These are phyloP conservation scores for Marasmius fiardii DNA, from an alignment of 1,284 basidiomycete species.

Conservation along the genomic window DNA sequence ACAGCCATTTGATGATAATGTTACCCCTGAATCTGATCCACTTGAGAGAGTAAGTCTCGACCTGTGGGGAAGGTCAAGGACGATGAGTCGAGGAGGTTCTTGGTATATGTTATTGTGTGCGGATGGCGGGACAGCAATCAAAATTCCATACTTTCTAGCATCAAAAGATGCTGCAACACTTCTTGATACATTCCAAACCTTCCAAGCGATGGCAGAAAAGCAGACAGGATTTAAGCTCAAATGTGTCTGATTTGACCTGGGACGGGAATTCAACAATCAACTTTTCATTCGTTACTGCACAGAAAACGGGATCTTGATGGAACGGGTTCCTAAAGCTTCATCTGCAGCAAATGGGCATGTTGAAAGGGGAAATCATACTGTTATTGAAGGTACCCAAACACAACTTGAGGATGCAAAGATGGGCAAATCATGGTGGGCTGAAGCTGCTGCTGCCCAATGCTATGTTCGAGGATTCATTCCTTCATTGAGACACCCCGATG, in stretches of 20 bases:
- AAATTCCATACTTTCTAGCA: neutral
- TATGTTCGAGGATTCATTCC: constrained; percentile 7
- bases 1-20: neutral
- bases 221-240: neutral
- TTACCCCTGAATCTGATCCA: neutral
- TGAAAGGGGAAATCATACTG: constrained; percentile 8
- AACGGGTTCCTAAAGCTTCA: constrained; percentile 14
- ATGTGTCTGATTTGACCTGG: neutral
- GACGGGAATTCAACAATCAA: constrained; percentile 6
- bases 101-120: neutral
- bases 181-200: neutral
- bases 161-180: neutral
- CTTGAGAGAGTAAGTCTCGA: neutral
- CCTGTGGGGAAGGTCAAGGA: neutral
- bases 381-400: constrained; percentile 2
- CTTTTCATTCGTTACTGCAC: constrained; percentile 8
- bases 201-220: neutral
- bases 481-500: too few relatives aligned
- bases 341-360: constrained; percentile 13
- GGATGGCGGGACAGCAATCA: neutral
- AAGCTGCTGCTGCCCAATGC: constrained; percentile 11
- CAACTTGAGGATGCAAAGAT: constrained; percentile 3
- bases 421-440: constrained; percentile 9
- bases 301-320: constrained; percentile 7
- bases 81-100: neutral